Evolutionary conservation across 192 early-diverging fungal species (phyloP).

Genomic region (Dissophora ornata): DNA sequence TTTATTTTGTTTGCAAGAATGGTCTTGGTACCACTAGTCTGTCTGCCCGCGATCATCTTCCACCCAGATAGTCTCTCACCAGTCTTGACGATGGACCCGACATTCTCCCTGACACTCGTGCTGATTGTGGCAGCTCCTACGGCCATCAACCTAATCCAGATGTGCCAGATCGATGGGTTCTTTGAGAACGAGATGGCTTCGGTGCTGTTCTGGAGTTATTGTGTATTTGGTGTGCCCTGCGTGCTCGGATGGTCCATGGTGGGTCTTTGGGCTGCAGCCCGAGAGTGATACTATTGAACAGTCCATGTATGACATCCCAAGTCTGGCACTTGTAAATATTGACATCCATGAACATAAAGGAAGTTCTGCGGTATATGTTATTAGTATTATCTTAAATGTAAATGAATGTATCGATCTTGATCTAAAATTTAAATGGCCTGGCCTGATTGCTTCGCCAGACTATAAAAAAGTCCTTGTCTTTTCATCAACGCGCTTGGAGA

Average conservation of each 20-base stretch:
- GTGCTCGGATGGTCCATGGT: conserved; percentile 39
- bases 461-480: conserved; percentile 52
- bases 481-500: conserved; percentile 62
- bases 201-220: conserved; percentile 77
- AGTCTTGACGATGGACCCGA: conserved; percentile 68
- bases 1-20: conserved; percentile 36
- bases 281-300: too few species aligned
- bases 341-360: too few species aligned
- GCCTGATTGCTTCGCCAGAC: conserved; percentile 60
- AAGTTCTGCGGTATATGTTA: too few species aligned
- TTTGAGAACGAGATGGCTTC: conserved; percentile 76
- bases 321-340: too few species aligned
- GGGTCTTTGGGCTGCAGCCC: conserved; percentile 35
- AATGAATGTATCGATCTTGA: too few species aligned
- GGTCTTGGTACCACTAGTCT: conserved; percentile 28
- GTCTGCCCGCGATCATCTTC: conserved; percentile 37
- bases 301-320: too few species aligned
- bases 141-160: conserved; percentile 78
- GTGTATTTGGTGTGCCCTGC: conserved; percentile 57
- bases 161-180: conserved; percentile 74
- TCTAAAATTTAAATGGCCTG: conserved; percentile 23
- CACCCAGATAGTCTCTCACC: conserved; percentile 51
- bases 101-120: conserved; percentile 71
- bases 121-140: conserved; percentile 74
- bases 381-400: too few species aligned